Base-by-base conservation (phyloP, 306 rosid genomes). In the Lathyrus aphaca region DNA sequence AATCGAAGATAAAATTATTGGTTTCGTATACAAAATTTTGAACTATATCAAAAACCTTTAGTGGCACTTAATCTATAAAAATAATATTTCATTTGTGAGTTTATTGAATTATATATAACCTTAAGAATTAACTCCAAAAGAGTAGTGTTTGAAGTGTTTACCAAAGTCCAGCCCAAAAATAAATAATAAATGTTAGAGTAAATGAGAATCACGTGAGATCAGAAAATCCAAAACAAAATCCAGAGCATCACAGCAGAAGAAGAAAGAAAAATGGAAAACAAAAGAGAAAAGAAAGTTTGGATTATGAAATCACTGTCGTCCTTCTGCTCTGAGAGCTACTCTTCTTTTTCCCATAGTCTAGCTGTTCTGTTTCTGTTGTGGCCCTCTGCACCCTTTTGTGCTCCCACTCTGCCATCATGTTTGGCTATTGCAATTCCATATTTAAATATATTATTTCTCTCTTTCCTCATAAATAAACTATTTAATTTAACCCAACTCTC, bases 171-270 rank as follows among this genome's bases (percentile, higher is more conserved):
- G 13, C 55, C 55, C 55, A 49, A 48, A 48, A 48, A 48, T 16
- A 3, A 46, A 6, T 16, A 48, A 16, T 48, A 48, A 46, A 7
- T 48, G 15, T 5, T 6, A n/a, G 7, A 13, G 16, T 7, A 12
- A 21, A 50, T 57, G 76, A 81, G 77, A 67, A 71, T 90, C 91
- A 84, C 92, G 95, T 76, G 97, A 86, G 80, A 81, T 74, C 68
- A 79, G 70, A 79, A 82, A 82, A 84, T 85, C 88, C 78, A 77
- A 67, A 69, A 72, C 57, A 75, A 86, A 80, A 82, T 82, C 90
- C 59, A 72, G 66, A 62, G 73, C 62, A 73, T 40, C 38, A 49
- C 18, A 35, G 62, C 51, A 78, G 55, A 64, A 17, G 37, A 49
- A 51, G 39, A 19, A 27, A 1, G 44, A 5, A 27, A 16, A 43